Evolutionary conservation across 2,329 filamentous ascomycete genomes (phyloP).

Genomic region (Fusarium lateritium): DNA sequence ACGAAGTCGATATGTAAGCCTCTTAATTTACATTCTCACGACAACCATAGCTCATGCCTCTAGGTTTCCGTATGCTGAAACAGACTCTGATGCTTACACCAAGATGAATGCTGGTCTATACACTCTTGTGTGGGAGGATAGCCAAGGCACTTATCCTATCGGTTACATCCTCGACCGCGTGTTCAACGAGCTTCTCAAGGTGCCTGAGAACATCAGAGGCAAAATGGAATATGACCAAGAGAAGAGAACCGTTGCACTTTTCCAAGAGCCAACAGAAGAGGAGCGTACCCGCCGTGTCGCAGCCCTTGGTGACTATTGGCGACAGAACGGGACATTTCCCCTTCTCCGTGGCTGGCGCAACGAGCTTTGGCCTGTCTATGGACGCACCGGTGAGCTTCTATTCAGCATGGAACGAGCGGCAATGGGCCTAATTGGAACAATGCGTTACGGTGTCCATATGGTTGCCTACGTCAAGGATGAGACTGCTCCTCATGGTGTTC

Average conservation of each 20-base stretch:
- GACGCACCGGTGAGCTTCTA: conserved; percentile 72
- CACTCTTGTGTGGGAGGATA: conserved; percentile 74
- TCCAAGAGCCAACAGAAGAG: conserved; percentile 69
- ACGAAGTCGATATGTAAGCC: conserved; percentile 47
- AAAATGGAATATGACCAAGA: conserved; percentile 73
- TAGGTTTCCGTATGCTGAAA: conserved; percentile 84
- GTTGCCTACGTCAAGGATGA: conserved; percentile 74
- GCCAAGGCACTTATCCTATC: conserved; percentile 74
- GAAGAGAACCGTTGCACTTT: conserved; percentile 74
- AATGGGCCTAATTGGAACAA: conserved; percentile 79
- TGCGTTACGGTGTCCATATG: conserved; percentile 87
- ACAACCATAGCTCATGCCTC: conserved; percentile 6
- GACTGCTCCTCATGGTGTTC: conserved; percentile 68
- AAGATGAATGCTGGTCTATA: conserved; percentile 73
- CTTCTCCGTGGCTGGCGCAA: conserved; percentile 85
- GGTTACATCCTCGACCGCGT: conserved; percentile 72
- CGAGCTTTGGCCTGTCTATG: conserved; percentile 86
- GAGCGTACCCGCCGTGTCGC: conserved; percentile 72
- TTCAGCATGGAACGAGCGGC: conserved; percentile 85
- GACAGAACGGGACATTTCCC: conserved; percentile 78
- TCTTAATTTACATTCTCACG: neutral
- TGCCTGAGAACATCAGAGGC: conserved; percentile 67
- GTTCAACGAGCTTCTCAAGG: conserved; percentile 62
- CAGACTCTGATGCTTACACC: conserved; percentile 70
- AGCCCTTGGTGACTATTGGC: conserved; percentile 76